Evolutionary conservation across 805 yeast genomes (phyloP).

Genomic region (Martiniozyma abietophila): DNA sequence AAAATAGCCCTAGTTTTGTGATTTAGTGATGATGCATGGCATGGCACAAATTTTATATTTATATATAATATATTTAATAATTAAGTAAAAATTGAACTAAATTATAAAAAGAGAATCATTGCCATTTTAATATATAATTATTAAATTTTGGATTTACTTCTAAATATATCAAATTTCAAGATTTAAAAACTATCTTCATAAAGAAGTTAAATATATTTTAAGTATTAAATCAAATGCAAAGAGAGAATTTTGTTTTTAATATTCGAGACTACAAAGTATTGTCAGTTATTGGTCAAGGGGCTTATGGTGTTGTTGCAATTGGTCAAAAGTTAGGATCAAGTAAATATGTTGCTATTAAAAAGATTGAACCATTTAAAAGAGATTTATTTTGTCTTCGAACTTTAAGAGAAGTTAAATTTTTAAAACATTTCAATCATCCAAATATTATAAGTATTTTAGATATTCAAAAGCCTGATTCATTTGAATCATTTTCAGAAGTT

Average conservation of each 20-base stretch:
- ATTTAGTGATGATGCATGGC: too few species aligned
- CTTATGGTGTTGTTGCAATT: constrained; percentile 70
- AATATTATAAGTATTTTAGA: constrained; percentile 61
- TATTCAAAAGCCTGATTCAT: constrained; percentile 52
- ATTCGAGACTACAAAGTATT: constrained; percentile 51
- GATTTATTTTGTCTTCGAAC: constrained; percentile 62
- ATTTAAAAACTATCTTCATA: too few species aligned
- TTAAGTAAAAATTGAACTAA: too few species aligned
- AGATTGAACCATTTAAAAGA: constrained; percentile 61
- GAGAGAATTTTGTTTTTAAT: constrained; percentile 48
- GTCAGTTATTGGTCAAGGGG: constrained; percentile 68
- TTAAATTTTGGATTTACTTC: too few species aligned
- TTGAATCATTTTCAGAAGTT: constrained; percentile 58
- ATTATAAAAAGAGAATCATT: too few species aligned
- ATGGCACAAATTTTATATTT: too few species aligned
- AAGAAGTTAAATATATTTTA: too few species aligned
- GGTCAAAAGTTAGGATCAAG: constrained; percentile 53
- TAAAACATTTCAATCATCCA: constrained; percentile 62
- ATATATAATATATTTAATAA: too few species aligned
- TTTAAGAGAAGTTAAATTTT: constrained; percentile 56
- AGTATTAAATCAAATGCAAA: too few species aligned
- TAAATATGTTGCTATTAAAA: constrained; percentile 67
- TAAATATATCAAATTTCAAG: too few species aligned
- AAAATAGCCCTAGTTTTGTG: neutral
- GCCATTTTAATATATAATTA: too few species aligned